Evolutionary conservation across 2,329 filamentous ascomycete genomes (phyloP).

Genomic region (Alternaria burnsii): DNA sequence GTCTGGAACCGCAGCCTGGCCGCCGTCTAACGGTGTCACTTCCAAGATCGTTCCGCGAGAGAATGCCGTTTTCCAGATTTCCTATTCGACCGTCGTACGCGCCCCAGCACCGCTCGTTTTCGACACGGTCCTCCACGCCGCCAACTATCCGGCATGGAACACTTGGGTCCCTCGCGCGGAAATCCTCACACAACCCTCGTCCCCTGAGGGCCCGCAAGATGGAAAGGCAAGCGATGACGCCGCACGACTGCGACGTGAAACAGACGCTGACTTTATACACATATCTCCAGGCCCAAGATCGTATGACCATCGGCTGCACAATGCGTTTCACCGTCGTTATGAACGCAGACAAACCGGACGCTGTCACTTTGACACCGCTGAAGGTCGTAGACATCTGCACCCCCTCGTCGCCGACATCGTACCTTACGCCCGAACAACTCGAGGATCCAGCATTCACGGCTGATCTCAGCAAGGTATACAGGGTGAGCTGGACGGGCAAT

Average conservation of each 20-base stretch:
- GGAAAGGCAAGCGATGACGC: background rate
- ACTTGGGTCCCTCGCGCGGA: slow-evolving; percentile 28
- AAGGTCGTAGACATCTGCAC: slow-evolving; percentile 31
- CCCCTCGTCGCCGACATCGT: slow-evolving; percentile 22
- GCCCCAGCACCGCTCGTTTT: slow-evolving; percentile 33
- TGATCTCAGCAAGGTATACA: slow-evolving; percentile 28
- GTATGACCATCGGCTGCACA: slow-evolving; percentile 22
- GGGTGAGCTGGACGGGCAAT: slow-evolving; percentile 31
- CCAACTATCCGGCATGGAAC: slow-evolving; percentile 30
- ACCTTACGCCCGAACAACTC: slow-evolving; percentile 18
- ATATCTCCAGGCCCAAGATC: background rate
- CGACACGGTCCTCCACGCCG: slow-evolving; percentile 21
- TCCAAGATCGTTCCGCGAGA: slow-evolving; percentile 19
- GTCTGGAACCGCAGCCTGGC: slow-evolving; percentile 13
- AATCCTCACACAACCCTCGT: slow-evolving; percentile 18
- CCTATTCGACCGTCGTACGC: slow-evolving; percentile 14
- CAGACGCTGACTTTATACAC: background rate
- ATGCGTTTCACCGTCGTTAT: slow-evolving; percentile 32
- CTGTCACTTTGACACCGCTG: slow-evolving; percentile 20
- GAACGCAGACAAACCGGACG: slow-evolving; percentile 18
- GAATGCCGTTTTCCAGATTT: slow-evolving; percentile 12
- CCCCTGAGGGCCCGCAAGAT: background rate
- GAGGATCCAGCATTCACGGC: slow-evolving; percentile 22
- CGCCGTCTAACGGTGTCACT: slow-evolving; percentile 18
- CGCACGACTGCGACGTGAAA: background rate